Percentiles rank a stretch among this genome's conserved stretches.
These are phyloP conservation scores for Avena sativa DNA, from an alignment of 176 grass and related monocot species.

Conservation along the genomic window DNA sequence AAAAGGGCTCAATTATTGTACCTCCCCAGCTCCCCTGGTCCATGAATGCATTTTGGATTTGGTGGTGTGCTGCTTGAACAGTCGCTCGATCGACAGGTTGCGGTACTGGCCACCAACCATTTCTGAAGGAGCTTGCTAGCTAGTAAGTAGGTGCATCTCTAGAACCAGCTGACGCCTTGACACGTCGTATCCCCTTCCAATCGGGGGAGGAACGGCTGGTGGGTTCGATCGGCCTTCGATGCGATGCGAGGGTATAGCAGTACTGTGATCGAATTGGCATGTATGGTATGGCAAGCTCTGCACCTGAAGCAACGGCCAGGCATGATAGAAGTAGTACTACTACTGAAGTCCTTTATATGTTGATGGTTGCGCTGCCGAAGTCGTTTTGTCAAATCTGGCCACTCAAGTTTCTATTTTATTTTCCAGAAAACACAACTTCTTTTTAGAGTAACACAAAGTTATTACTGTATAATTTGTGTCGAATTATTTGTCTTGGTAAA, in stretches of 20 bases:
- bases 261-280: neutral
- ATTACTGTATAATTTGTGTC: no score
- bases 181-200: neutral
- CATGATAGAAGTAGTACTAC: no score
- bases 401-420: no score
- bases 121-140: neutral
- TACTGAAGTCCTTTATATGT: no score
- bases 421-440: no score
- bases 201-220: neutral
- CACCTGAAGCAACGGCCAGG: neutral
- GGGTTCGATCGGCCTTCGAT: neutral
- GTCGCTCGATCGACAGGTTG: neutral
- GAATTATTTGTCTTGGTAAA: no score
- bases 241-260: neutral
- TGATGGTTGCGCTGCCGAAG: no score
- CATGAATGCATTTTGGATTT: conserved; percentile 12
- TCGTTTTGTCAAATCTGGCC: no score
- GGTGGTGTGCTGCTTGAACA: conserved; percentile 10
- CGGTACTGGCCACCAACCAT: neutral
- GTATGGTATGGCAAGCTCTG: neutral
- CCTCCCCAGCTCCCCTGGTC: neutral
- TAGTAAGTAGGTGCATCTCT: neutral
- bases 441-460: no score
- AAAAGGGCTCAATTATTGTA: conserved; percentile 25
- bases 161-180: neutral